Base-by-base conservation (phyloP, 768 basidiomycete species). In the Cystofilobasidium ferigula region DNA sequence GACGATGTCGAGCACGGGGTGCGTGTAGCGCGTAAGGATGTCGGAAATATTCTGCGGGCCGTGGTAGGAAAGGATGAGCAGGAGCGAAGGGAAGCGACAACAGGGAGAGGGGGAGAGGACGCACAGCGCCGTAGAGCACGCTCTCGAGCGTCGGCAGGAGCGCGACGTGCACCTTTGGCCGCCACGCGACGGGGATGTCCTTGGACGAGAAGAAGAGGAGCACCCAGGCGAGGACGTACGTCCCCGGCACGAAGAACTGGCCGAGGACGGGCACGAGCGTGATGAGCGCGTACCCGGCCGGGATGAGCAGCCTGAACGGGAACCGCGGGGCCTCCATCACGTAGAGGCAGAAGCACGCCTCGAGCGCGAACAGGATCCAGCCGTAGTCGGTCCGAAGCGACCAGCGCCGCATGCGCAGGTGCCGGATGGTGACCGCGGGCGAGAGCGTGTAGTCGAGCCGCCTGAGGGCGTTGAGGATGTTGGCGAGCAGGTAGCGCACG, bases 111-210 rank as follows among this genome's bases (percentile, higher is more conserved):
- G 45, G 45, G 13, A n/a, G 14, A 16, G 5, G 28, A 54, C 51
- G 51, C 18, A 63, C 51, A 28, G 93, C 94, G 1, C 95, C 95
- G 75, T 95, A 98, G 5, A 98, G 81, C 34, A 95, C 90, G 24
- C 87, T 84, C 74, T 99, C 95, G 61, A 97, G 83, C 0, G 94
- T 94, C 0, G 95, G 94, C 7, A 99, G 85, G 13, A 98, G 81
- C 38, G 89, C 86, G 69, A 99, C 94, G 63, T 88, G 91, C 32
- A 97, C 88, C 30, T 81, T 77, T 0, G 95, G 95, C 2, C 95
- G 82, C 76, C 82, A 84, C 20, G 77, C 69, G 9, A 81, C 79
- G 0, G 92, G 89, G 62, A 97, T 88, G 78, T 88, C 97, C 20
- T 86, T 82, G 26, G 88, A 88, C 5, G 86, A 83, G 78, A 87